Conservation (phyloP, 2,329 filamentous ascomycete species). For the Cladorrhinum sp. region DNA sequence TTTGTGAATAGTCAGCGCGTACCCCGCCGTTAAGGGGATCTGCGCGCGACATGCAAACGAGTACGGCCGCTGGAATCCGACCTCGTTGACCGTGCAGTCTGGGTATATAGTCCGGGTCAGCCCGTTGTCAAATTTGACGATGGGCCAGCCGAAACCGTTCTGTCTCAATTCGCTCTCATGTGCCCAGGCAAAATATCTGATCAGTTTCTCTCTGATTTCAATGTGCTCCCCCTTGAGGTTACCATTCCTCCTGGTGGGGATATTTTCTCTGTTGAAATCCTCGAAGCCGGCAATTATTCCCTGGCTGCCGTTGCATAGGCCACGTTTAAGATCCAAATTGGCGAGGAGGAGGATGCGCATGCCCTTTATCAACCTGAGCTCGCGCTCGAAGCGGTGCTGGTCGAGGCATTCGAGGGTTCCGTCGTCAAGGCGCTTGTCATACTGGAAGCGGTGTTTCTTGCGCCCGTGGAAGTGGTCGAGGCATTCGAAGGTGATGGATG, state of each 20-base stretch:
- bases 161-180: slow-evolving; percentile 13
- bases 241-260: slow-evolving; percentile 20
- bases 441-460: slow-evolving; percentile 43
- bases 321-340: slow-evolving; percentile 42
- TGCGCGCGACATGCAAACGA: slow-evolving; percentile 54
- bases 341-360: slow-evolving; percentile 52
- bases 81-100: slow-evolving; percentile 45
- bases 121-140: slow-evolving; percentile 53
- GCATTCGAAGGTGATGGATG: slow-evolving; percentile 26
- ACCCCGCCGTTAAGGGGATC: slow-evolving; percentile 57
- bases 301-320: slow-evolving; percentile 48
- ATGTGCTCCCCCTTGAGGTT: slow-evolving; percentile 32
- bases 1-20: slow-evolving; percentile 64
- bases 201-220: background rate
- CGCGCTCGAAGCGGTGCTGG: slow-evolving; percentile 28
- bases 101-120: slow-evolving; percentile 45
- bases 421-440: background rate
- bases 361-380: slow-evolving; percentile 45
- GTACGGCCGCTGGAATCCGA: slow-evolving; percentile 45
- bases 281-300: slow-evolving; percentile 46
- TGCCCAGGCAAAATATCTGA: slow-evolving; percentile 37
- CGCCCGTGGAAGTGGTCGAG: slow-evolving; percentile 33
- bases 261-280: too few relatives aligned
- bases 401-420: background rate
- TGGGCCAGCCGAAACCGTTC: slow-evolving; percentile 41